phyloP scores from a whole-genome alignment of 2,329 filamentous ascomycete genomes.

The Penicillium capsulatum region DNA sequence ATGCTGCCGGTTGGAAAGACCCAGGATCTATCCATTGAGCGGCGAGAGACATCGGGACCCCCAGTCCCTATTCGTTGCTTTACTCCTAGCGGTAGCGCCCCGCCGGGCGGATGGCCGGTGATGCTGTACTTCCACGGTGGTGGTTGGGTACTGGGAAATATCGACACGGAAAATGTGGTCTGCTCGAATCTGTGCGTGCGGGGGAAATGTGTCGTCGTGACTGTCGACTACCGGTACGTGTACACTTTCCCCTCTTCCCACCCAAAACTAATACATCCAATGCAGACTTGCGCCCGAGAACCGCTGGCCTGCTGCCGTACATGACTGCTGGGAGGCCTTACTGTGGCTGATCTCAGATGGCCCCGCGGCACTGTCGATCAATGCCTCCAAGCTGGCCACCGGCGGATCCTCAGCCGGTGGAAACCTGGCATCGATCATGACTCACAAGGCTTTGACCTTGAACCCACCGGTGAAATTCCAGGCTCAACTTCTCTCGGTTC shows the following conservation, averaged over 20 bases:
- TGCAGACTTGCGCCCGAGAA: slow-evolving; percentile 54
- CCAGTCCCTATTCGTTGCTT: slow-evolving; percentile 50
- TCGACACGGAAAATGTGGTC: slow-evolving; percentile 56
- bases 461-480: slow-evolving; percentile 40
- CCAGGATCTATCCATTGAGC: slow-evolving; percentile 43
- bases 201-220: slow-evolving; percentile 52
- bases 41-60: slow-evolving; percentile 47
- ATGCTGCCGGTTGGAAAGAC: slow-evolving; percentile 47
- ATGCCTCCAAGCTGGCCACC: slow-evolving; percentile 46
- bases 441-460: slow-evolving; percentile 46
- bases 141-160: slow-evolving; percentile 57
- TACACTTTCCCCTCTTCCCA: neutral
- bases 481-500: slow-evolving; percentile 54
- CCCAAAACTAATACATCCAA: neutral
- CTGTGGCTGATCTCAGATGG: slow-evolving; percentile 46
- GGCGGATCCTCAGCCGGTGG: slow-evolving; percentile 52
- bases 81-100: slow-evolving; percentile 45
- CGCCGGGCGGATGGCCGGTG: slow-evolving; percentile 51
- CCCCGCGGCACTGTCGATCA: slow-evolving; percentile 36
- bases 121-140: slow-evolving; percentile 57
- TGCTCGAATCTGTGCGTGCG: slow-evolving; percentile 53
- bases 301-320: slow-evolving; percentile 54
- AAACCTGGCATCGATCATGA: slow-evolving; percentile 52
- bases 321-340: slow-evolving; percentile 55
- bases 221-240: slow-evolving; percentile 52